These are phyloP conservation scores for Globisporangium yorkense DNA, from an alignment of 352 stramenopile genomes.

Conservation along the genomic window DNA sequence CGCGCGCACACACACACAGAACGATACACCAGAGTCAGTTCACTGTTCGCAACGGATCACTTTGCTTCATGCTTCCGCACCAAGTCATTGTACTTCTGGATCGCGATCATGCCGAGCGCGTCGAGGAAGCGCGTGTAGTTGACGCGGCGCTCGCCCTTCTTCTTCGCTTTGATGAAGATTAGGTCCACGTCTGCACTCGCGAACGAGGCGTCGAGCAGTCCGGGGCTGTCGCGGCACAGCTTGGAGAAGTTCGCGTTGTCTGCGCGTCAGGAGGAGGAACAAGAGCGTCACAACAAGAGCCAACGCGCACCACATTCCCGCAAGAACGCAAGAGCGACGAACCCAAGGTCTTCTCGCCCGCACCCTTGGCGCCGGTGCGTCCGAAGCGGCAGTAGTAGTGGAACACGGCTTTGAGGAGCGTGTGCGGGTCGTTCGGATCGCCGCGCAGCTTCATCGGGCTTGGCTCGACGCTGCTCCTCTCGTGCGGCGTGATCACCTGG, in stretches of 20 bases:
- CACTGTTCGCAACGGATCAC: no score
- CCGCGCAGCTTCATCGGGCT: constrained; percentile 37
- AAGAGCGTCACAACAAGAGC: no score
- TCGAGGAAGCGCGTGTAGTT: constrained; percentile 84
- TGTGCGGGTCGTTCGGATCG: constrained; percentile 76
- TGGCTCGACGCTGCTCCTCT: constrained; percentile 10
- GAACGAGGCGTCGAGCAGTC: constrained; percentile 50
- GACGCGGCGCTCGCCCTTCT: constrained; percentile 78
- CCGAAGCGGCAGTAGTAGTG: constrained; percentile 86
- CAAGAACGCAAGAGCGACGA: constrained; percentile 5
- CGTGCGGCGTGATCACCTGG: constrained; percentile 6
- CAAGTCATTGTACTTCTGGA: constrained; percentile 75
- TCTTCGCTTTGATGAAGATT: constrained; percentile 85
- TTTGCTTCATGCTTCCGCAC: constrained; percentile 19
- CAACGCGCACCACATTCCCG: no score
- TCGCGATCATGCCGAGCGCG: constrained; percentile 76
- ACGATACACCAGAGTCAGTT: constrained; percentile 4
- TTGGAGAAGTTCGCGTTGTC: constrained; percentile 87
- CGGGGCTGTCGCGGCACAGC: constrained; percentile 71
- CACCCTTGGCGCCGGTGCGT: constrained; percentile 55
- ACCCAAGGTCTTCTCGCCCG: constrained; percentile 66
- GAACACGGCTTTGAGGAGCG: constrained; percentile 72
- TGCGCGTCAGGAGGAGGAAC: constrained; percentile 4
- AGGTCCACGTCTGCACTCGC: constrained; percentile 78
- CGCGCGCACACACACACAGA: background rate